Evolutionary conservation across 2,329 filamentous ascomycete genomes (phyloP).

Genomic region (Fusarium ramigenum): DNA sequence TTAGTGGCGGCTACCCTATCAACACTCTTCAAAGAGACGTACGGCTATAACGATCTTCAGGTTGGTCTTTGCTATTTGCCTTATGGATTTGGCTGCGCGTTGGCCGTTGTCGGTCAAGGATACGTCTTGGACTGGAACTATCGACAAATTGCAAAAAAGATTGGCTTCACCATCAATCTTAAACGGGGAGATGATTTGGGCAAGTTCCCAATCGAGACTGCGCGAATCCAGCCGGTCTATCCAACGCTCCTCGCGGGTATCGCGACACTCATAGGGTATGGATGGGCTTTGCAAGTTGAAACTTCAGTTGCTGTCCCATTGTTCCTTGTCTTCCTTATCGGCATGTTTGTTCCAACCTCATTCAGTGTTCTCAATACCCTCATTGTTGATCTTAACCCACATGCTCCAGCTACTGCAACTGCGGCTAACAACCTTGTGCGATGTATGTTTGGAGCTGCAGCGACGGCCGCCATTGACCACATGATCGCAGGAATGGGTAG

Average conservation of each 20-base stretch:
- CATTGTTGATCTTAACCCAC: conserved; percentile 70
- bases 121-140: conserved; percentile 74
- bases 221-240: conserved; percentile 63
- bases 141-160: conserved; percentile 68
- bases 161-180: conserved; percentile 69
- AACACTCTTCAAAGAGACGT: conserved; percentile 61
- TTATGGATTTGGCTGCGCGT: conserved; percentile 60
- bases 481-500: conserved; percentile 66
- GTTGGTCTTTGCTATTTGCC: conserved; percentile 65
- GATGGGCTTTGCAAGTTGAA: conserved; percentile 64
- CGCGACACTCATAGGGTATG: conserved; percentile 63
- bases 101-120: conserved; percentile 64
- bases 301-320: conserved; percentile 64
- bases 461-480: conserved; percentile 66
- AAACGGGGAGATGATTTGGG: conserved; percentile 64
- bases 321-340: conserved; percentile 65
- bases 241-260: conserved; percentile 65
- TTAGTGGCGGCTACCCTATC: conserved; percentile 62
- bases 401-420: conserved; percentile 68
- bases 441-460: conserved; percentile 68
- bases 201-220: conserved; percentile 64
- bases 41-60: conserved; percentile 60
- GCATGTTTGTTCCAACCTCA: conserved; percentile 66
- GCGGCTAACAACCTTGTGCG: conserved; percentile 71
- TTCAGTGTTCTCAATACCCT: conserved; percentile 72